A percentile compares a stretch with the other conserved stretches of the same genome.
phyloP scores from a whole-genome alignment of 371 early-diverging fungal genomes.

The Actinomucor elegans region DNA sequence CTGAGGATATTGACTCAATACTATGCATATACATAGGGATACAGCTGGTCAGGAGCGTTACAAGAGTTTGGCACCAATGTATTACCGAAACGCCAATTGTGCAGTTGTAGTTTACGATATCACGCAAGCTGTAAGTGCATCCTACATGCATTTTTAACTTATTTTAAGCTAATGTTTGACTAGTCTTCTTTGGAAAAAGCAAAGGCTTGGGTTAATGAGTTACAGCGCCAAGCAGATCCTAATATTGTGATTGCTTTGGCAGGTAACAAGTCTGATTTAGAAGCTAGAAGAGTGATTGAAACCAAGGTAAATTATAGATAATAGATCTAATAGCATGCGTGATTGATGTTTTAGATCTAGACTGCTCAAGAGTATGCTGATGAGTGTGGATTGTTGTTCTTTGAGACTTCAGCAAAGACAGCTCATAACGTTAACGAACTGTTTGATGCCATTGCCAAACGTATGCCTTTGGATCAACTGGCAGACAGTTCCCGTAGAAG shows the following conservation, averaged over 20 bases:
- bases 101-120: constrained; percentile 98
- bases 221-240: constrained; percentile 94
- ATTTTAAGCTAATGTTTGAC: neutral
- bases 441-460: constrained; percentile 78
- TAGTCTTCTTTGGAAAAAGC: constrained; percentile 94
- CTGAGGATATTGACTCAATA: neutral
- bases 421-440: constrained; percentile 86
- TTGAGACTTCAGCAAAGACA: constrained; percentile 95
- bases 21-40: constrained; percentile 63
- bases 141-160: too few species aligned
- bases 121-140: constrained; percentile 76
- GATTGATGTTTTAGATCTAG: constrained; percentile 25
- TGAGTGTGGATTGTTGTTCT: constrained; percentile 84
- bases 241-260: constrained; percentile 96
- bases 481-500: constrained; percentile 45
- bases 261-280: constrained; percentile 94
- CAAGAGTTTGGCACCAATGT: constrained; percentile 98
- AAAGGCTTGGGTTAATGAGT: constrained; percentile 98
- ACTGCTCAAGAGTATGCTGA: constrained; percentile 91
- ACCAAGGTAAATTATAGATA: constrained; percentile 45
- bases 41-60: constrained; percentile 96
- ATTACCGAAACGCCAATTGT: constrained; percentile 97
- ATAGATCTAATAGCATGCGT: neutral
- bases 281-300: constrained; percentile 71
- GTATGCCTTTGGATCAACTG: constrained; percentile 52